phyloP scores from a whole-genome alignment of 2,329 filamentous ascomycete genomes.

The Fusarium piperis region DNA sequence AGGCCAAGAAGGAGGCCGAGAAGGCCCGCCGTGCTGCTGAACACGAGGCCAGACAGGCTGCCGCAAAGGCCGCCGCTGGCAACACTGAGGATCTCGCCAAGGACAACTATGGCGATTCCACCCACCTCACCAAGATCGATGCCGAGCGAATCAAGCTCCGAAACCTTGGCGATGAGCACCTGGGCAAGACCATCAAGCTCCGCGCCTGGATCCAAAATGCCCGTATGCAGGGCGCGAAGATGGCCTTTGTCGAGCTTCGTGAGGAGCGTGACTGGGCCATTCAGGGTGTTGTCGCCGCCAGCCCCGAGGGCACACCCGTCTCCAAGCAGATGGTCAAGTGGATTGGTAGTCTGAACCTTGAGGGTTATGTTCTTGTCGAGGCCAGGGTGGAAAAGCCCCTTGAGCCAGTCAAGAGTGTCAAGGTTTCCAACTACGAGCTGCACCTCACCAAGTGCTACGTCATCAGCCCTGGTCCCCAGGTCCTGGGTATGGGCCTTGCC shows the following conservation, averaged over 20 bases:
- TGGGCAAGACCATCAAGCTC: conserved; percentile 78
- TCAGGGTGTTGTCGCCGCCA: conserved; percentile 80
- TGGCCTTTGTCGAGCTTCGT: conserved; percentile 88
- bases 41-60: conserved; percentile 76
- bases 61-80: conserved; percentile 71
- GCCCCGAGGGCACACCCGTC: conserved; percentile 70
- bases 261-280: conserved; percentile 80
- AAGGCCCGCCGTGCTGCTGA: conserved; percentile 80
- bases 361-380: conserved; percentile 85
- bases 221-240: conserved; percentile 88
- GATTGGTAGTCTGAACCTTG: conserved; percentile 76
- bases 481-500: conserved; percentile 67
- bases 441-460: conserved; percentile 89
- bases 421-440: conserved; percentile 82
- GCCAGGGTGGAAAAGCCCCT: conserved; percentile 82
- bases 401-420: conserved; percentile 88
- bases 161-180: conserved; percentile 69
- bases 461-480: conserved; percentile 70
- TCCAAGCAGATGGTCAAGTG: conserved; percentile 96
- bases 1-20: conserved; percentile 87
- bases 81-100: conserved; percentile 75
- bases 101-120: conserved; percentile 82
- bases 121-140: conserved; percentile 66
- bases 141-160: conserved; percentile 69
- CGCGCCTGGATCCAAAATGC: conserved; percentile 88